Evolutionary conservation across 129 eudicot species (phyloP).

Genomic region (Chrysanthemum lavandulifolium): DNA sequence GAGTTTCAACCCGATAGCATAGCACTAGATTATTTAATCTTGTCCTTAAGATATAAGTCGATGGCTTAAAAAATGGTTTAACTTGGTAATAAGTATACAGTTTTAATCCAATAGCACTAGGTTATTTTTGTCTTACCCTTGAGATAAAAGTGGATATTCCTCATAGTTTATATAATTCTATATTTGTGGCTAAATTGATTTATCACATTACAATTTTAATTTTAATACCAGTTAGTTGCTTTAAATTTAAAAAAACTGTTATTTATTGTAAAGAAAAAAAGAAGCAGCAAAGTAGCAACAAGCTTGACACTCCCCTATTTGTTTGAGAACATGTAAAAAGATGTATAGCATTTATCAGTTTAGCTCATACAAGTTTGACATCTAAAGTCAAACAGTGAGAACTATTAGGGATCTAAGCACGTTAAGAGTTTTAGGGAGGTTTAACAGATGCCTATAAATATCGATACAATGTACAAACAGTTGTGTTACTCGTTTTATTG

Average conservation of each 20-base stretch:
- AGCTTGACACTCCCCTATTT: too few species aligned
- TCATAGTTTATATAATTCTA: neutral
- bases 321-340: neutral
- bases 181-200: neutral
- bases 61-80: neutral
- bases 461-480: too few species aligned
- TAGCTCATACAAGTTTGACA: constrained; percentile 1
- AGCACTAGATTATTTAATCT: too few species aligned
- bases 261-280: neutral
- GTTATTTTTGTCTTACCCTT: neutral
- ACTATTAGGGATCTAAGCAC: too few species aligned
- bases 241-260: neutral
- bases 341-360: neutral
- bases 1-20: too few species aligned
- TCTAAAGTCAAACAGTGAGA: neutral
- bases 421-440: too few species aligned
- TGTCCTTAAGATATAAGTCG: too few species aligned
- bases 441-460: too few species aligned
- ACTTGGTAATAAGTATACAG: neutral
- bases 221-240: neutral
- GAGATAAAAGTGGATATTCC: neutral
- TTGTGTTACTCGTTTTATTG: too few species aligned
- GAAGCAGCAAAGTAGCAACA: too few species aligned
- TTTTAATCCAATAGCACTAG: neutral
- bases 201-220: neutral